Evolutionary conservation across 805 yeast species (phyloP).

Genomic region (Ascoidea asiatica): DNA sequence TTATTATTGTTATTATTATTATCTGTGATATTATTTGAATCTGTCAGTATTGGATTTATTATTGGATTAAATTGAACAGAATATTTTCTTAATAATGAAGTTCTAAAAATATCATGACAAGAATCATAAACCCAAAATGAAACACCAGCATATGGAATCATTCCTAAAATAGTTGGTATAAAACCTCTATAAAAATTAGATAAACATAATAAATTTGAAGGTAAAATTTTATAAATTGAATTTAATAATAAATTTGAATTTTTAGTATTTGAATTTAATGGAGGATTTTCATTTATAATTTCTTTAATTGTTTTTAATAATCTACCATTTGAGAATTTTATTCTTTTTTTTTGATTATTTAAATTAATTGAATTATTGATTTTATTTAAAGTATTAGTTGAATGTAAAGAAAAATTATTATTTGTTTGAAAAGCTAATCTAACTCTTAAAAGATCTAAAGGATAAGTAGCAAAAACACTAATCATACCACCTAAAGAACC

Average conservation of each 20-base stretch:
- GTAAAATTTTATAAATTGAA: conserved; percentile 18
- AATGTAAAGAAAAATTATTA: conserved; percentile 17
- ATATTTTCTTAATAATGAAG: conserved; percentile 37
- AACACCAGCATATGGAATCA: conserved; percentile 97
- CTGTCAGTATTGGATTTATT: conserved; percentile 2
- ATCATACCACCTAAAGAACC: conserved; percentile 87
- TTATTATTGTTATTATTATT: conserved; percentile 4
- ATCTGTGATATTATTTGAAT: conserved; percentile 7
- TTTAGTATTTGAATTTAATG: neutral
- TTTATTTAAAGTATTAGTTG: no score
- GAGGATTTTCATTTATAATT: conserved; percentile 14
- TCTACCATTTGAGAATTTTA: conserved; percentile 15
- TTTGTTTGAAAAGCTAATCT: conserved; percentile 81
- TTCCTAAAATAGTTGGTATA: conserved; percentile 84
- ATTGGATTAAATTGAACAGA: conserved; percentile 22
- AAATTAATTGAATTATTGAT: conserved; percentile 17
- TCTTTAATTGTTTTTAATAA: conserved; percentile 13
- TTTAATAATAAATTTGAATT: conserved; percentile 16
- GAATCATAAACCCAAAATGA: conserved; percentile 90
- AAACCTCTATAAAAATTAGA: conserved; percentile 88
- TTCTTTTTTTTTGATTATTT: conserved; percentile 7
- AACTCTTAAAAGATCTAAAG: conserved; percentile 81
- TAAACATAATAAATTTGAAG: conserved; percentile 18
- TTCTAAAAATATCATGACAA: conserved; percentile 74
- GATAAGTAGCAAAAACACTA: conserved; percentile 82